These are phyloP conservation scores for Epichloe bromicola DNA, from an alignment of 2,329 filamentous ascomycete genomes.

Conservation along the genomic window DNA sequence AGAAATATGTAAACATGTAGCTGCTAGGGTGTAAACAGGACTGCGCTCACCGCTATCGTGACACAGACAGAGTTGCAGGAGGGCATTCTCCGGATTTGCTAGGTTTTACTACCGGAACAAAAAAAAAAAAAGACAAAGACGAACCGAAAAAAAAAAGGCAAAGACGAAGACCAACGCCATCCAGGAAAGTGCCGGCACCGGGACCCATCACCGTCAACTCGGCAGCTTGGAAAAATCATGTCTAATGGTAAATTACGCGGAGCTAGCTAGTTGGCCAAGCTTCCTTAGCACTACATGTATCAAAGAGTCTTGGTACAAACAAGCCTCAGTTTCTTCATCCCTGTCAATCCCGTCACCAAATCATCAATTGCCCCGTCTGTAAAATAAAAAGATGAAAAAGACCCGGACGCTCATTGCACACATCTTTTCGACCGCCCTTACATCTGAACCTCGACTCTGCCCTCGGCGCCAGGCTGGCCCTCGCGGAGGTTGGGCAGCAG, in stretches of 20 bases:
- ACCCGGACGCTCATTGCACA: constrained; percentile 13
- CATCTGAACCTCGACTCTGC: constrained; percentile 80
- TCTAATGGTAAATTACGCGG: constrained; percentile 14
- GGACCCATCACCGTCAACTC: not conserved
- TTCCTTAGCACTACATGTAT: constrained; percentile 22
- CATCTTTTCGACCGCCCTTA: constrained; percentile 23
- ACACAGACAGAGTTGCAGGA: too few species aligned
- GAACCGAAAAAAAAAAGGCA: not conserved
- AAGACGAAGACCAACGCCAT: not conserved
- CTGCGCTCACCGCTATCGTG: too few species aligned
- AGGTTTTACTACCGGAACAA: not conserved
- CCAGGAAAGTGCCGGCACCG: too few species aligned
- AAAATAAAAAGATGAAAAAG: constrained; percentile 9
- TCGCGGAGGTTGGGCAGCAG: constrained; percentile 69
- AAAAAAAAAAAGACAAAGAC: not conserved
- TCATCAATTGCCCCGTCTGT: constrained; percentile 20
- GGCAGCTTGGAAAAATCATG: constrained; percentile 8
- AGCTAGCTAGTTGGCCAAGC: constrained; percentile 10
- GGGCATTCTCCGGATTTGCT: too few species aligned
- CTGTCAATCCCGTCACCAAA: constrained; percentile 12
- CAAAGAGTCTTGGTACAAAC: constrained; percentile 8
- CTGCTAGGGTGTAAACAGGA: too few species aligned
- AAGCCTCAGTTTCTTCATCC: not conserved
- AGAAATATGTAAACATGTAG: too few species aligned
- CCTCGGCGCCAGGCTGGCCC: constrained; percentile 61